Conservation (phyloP, 805 yeast genomes). For the Candida manassasensis region DNA sequence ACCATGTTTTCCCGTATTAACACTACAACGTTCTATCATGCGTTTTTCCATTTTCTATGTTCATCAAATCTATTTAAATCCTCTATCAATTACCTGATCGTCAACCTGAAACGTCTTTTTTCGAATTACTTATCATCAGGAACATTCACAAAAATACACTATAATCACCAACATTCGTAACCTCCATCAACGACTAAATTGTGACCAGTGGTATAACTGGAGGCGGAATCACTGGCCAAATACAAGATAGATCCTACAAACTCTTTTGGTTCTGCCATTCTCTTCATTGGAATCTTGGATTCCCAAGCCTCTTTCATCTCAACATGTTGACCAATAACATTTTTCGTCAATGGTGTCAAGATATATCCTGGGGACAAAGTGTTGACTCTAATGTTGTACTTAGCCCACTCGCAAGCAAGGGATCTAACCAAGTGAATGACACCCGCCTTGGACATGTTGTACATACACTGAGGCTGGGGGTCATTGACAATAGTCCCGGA, state of each 20-base stretch:
- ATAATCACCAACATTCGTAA: slow-evolving; percentile 77
- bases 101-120: too few species aligned
- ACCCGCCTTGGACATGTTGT: slow-evolving; percentile 85
- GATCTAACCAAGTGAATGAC: slow-evolving; percentile 75
- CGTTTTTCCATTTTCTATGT: too few species aligned
- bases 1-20: too few species aligned
- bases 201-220: slow-evolving; percentile 79
- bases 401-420: slow-evolving; percentile 80
- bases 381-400: slow-evolving; percentile 69
- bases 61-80: neutral
- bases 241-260: slow-evolving; percentile 73
- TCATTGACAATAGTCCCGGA: slow-evolving; percentile 72
- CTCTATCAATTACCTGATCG: too few species aligned
- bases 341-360: slow-evolving; percentile 71
- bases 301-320: slow-evolving; percentile 71
- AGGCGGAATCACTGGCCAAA: slow-evolving; percentile 65
- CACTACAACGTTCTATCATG: too few species aligned
- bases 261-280: slow-evolving; percentile 84
- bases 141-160: too few species aligned
- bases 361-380: slow-evolving; percentile 79
- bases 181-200: slow-evolving; percentile 85
- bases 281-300: slow-evolving; percentile 64
- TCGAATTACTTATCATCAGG: too few species aligned
- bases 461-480: slow-evolving; percentile 76
- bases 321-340: slow-evolving; percentile 57